These are phyloP conservation scores for Volvox africanus DNA, from an alignment of 139 green algal genomes.

Conservation along the genomic window DNA sequence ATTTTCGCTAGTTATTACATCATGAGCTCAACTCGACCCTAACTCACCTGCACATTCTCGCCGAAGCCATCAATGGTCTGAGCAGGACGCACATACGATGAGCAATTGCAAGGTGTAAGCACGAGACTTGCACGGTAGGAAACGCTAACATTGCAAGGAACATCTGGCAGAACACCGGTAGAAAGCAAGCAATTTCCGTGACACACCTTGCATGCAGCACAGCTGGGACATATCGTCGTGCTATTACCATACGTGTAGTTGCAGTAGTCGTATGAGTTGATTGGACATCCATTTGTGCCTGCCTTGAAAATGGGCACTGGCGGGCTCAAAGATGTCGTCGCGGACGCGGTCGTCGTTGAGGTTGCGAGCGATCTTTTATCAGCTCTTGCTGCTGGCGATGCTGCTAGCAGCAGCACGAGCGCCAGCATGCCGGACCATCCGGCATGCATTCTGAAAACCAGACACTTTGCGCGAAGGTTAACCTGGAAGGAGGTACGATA, in stretches of 20 bases:
- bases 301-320: background rate
- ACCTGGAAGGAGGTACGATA: background rate
- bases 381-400: background rate
- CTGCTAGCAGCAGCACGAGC: slow-evolving; percentile 17
- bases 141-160: background rate
- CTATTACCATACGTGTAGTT: background rate
- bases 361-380: background rate
- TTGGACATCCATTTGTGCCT: slow-evolving; percentile 29
- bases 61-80: slow-evolving; percentile 46
- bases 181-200: background rate
- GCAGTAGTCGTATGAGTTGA: slow-evolving; percentile 43
- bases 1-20: too few species aligned
- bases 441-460: background rate
- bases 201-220: slow-evolving; percentile 12
- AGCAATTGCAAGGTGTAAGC: background rate
- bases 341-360: background rate
- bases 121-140: background rate
- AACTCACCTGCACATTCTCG: slow-evolving; percentile 19
- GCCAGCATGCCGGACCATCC: background rate
- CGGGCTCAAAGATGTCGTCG: background rate
- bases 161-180: background rate
- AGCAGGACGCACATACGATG: background rate
- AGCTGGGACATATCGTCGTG: background rate
- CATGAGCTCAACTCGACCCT: too few species aligned
- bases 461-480: background rate